These are phyloP conservation scores for Coniophora puteana DNA, from an alignment of 1,284 basidiomycete species.

Conservation along the genomic window DNA sequence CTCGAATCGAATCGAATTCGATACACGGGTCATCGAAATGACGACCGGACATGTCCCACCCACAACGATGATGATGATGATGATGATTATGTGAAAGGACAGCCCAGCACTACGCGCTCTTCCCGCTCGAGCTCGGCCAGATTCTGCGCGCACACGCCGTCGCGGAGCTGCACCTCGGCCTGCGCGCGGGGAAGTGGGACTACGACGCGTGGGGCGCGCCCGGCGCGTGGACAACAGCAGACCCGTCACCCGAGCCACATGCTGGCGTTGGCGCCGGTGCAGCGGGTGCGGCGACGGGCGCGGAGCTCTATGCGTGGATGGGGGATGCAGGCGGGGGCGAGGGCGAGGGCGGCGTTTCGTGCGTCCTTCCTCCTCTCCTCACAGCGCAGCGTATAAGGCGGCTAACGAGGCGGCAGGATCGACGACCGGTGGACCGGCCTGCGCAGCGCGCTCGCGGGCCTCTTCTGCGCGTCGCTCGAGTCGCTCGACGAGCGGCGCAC, in stretches of 20 bases:
- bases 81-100: conserved; percentile 5
- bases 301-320: conserved; percentile 90
- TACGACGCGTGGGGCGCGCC: conserved; percentile 85
- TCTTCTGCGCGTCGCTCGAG: conserved; percentile 93
- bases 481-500: conserved; percentile 70
- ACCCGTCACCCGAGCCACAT: too few species aligned
- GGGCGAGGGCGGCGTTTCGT: background rate
- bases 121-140: conserved; percentile 84
- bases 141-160: conserved; percentile 82
- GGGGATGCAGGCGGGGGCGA: conserved; percentile 55
- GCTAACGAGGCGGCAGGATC: conserved; percentile 53
- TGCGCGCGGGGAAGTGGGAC: conserved; percentile 91
- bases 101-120: conserved; percentile 82
- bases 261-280: conserved; percentile 74
- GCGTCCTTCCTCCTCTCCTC: conserved; percentile 1
- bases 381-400: too few species aligned
- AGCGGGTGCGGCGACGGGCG: too few species aligned
- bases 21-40: background rate
- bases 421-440: conserved; percentile 82
- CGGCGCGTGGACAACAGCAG: too few species aligned
- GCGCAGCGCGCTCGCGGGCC: conserved; percentile 85
- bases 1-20: background rate
- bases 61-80: conserved; percentile 1
- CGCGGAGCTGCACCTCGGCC: conserved; percentile 81
- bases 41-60: too few species aligned